A percentile compares a stretch with the other conserved stretches of the same genome.
Evolutionary conservation across 2,329 filamentous ascomycete species (phyloP).

Genomic region (Apiospora hydei): DNA sequence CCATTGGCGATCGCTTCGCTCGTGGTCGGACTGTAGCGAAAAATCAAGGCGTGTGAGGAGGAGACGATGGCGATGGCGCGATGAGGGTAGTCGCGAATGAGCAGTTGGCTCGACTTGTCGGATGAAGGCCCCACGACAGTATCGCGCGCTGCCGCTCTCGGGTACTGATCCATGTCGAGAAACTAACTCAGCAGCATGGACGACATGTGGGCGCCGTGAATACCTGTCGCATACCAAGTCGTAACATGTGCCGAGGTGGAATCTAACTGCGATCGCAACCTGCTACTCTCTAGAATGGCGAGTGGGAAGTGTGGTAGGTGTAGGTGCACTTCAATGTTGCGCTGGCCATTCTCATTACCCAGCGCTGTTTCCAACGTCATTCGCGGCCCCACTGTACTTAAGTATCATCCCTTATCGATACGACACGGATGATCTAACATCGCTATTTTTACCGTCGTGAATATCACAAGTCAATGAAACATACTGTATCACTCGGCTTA

Average conservation of each 20-base stretch:
- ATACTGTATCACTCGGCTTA: neutral
- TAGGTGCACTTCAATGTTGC: neutral
- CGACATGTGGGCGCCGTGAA: constrained; percentile 19
- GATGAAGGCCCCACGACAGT: constrained; percentile 26
- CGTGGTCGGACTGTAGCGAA: constrained; percentile 77
- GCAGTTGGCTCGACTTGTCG: constrained; percentile 76
- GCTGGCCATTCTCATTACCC: neutral
- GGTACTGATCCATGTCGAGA: constrained; percentile 29
- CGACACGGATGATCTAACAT: neutral
- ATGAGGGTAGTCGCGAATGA: constrained; percentile 86
- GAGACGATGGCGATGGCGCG: constrained; percentile 89
- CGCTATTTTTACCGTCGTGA: neutral
- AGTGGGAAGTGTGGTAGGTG: neutral
- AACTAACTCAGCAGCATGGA: constrained; percentile 20
- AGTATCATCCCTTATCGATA: constrained; percentile 17
- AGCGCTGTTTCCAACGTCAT: constrained; percentile 14
- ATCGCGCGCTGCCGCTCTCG: constrained; percentile 29
- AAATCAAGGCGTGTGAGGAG: constrained; percentile 79
- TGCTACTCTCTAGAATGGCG: neutral
- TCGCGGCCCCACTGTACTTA: neutral
- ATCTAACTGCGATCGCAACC: neutral
- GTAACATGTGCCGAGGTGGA: neutral
- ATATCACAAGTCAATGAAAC: neutral
- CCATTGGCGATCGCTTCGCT: constrained; percentile 66
- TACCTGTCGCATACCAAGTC: constrained; percentile 16